Conservation (phyloP, 2,329 filamentous ascomycete genomes). For the Aureobasidium melanogenum region DNA sequence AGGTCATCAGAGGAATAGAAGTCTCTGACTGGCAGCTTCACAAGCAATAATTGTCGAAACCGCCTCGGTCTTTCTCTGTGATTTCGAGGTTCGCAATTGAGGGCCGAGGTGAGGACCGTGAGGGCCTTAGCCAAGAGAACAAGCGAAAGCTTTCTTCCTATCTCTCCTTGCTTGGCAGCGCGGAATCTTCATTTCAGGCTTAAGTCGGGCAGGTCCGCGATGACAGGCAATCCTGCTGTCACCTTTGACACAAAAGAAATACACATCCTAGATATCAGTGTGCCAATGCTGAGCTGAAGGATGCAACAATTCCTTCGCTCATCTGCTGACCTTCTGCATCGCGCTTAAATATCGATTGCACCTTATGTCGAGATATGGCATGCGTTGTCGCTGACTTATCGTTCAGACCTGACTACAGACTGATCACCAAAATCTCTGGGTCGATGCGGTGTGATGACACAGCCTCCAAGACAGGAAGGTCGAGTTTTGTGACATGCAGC, state of each 20-base stretch:
- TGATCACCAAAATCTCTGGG: not conserved
- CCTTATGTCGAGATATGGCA: not conserved
- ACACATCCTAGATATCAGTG: not conserved
- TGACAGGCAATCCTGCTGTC: not conserved
- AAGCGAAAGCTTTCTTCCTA: not conserved
- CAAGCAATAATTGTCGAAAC: too few relatives aligned
- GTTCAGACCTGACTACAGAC: not conserved
- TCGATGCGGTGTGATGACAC: not conserved
- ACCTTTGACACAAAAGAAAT: not conserved
- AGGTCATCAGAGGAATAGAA: too few relatives aligned
- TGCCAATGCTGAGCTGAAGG: not conserved
- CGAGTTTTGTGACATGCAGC: not conserved
- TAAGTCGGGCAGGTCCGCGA: slow-evolving; percentile 5
- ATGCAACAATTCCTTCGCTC: not conserved
- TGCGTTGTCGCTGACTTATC: not conserved
- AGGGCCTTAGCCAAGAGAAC: not conserved
- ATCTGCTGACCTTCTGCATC: slow-evolving; percentile 5
- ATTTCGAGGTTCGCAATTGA: not conserved
- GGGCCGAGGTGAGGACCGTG: too few relatives aligned
- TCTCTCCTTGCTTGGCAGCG: not conserved
- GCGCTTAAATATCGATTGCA: not conserved
- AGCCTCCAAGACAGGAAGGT: not conserved
- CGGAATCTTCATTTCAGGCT: not conserved
- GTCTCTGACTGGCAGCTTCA: not conserved
- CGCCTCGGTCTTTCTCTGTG: not conserved